Conservation (phyloP, 257 asterid species). For the Phtheirospermum japonicum region DNA sequence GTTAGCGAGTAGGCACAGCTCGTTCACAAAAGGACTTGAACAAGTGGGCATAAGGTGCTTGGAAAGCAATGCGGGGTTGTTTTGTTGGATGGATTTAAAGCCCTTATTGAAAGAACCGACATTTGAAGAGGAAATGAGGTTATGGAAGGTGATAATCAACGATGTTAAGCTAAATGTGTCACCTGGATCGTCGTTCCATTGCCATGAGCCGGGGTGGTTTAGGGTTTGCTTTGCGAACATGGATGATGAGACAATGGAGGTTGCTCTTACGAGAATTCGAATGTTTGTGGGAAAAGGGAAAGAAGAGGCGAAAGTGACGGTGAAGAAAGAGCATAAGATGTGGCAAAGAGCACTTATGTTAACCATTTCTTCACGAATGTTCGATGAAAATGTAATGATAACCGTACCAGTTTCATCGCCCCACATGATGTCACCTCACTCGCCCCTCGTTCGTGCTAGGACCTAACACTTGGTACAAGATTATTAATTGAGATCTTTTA, state of each 20-base stretch:
- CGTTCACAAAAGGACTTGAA: constrained; percentile 38
- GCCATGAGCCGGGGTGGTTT: constrained; percentile 83
- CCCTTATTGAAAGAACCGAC: constrained; percentile 36
- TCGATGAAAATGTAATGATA: constrained; percentile 25
- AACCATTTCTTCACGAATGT: constrained; percentile 35
- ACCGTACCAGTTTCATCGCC: constrained; percentile 29
- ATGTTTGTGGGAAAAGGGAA: constrained; percentile 32
- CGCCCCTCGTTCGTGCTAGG: constrained; percentile 33
- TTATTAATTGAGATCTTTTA: too few relatives aligned
- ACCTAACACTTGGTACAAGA: constrained; percentile 1
- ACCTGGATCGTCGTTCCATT: constrained; percentile 68
- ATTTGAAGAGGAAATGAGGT: constrained; percentile 53
- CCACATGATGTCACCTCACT: constrained; percentile 38
- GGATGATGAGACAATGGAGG: constrained; percentile 52
- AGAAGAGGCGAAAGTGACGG: neutral
- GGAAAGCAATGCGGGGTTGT: constrained; percentile 66
- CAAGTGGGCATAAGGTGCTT: constrained; percentile 52
- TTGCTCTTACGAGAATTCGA: constrained; percentile 55
- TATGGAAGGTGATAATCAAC: constrained; percentile 54
- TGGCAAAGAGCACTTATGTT: constrained; percentile 40
- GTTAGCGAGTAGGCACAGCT: constrained; percentile 38
- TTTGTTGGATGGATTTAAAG: constrained; percentile 84
- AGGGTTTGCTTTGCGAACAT: constrained; percentile 83
- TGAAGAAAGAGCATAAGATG: constrained; percentile 16
- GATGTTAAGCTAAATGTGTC: constrained; percentile 72